phyloP scores from a whole-genome alignment of 129 eudicot genomes.

The Flaveria robusta region DNA sequence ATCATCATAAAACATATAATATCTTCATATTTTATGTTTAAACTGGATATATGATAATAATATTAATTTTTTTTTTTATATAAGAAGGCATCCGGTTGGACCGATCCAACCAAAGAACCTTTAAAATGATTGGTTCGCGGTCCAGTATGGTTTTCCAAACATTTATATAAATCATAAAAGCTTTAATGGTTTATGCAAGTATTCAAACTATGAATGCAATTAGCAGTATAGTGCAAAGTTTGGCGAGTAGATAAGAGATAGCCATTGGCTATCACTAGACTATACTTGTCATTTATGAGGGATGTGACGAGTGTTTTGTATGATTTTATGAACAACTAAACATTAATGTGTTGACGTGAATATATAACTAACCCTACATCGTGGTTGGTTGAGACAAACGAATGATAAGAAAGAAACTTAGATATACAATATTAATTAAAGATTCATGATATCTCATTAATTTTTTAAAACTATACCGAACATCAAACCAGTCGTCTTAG shows the following conservation, averaged over 20 bases:
- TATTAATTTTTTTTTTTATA: too few relatives aligned
- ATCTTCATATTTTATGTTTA: too few relatives aligned
- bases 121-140: too few relatives aligned
- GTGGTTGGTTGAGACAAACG: neutral
- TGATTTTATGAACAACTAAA: neutral
- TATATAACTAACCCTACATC: conserved; percentile 8
- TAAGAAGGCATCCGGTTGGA: too few relatives aligned
- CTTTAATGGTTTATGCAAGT: neutral
- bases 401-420: neutral
- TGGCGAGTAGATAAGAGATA: neutral
- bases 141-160: too few relatives aligned
- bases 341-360: neutral
- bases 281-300: neutral
- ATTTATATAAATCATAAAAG: neutral
- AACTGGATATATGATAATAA: too few relatives aligned
- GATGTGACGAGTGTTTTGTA: conserved; percentile 2
- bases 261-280: neutral
- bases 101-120: too few relatives aligned
- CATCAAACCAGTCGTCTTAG: too few relatives aligned
- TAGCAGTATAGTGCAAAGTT: neutral
- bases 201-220: neutral
- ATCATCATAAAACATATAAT: too few relatives aligned
- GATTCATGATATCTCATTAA: neutral
- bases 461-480: neutral
- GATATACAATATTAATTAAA: neutral